Percentiles rank a stretch among this genome's conserved stretches.
phyloP scores from a whole-genome alignment of 805 yeast genomes.

The Zygoascus bituminiphila region DNA sequence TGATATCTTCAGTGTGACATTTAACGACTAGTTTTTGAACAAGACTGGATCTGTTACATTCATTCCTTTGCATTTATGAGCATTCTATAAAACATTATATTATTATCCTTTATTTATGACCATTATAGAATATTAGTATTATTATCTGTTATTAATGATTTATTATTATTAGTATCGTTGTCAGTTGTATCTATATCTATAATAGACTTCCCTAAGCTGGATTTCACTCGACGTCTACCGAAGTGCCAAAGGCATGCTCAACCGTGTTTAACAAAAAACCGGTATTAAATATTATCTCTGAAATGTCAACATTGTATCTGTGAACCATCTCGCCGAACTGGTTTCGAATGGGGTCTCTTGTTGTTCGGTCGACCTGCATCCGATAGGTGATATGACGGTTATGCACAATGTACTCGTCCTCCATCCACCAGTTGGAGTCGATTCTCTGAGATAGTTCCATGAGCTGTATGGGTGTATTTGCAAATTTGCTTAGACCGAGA shows the following conservation, averaged over 20 bases:
- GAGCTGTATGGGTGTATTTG: conserved; percentile 6
- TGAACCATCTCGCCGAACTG: conserved; percentile 7
- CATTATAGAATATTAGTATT: too few relatives aligned
- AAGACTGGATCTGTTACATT: too few relatives aligned
- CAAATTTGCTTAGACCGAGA: neutral
- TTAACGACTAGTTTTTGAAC: neutral
- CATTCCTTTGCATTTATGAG: too few relatives aligned
- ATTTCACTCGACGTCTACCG: too few relatives aligned
- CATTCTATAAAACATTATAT: too few relatives aligned
- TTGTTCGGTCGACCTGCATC: conserved; percentile 7
- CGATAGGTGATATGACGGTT: conserved; percentile 9
- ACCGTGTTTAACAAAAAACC: conserved; percentile 10
- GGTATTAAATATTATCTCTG: conserved; percentile 12
- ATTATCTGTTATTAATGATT: too few relatives aligned
- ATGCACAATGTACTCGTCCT: conserved; percentile 13
- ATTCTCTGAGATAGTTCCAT: conserved; percentile 9
- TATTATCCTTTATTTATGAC: too few relatives aligned
- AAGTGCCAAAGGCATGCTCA: conserved; percentile 3
- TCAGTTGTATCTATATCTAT: too few relatives aligned
- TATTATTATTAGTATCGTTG: too few relatives aligned
- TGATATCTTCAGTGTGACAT: neutral
- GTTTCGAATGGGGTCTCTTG: conserved; percentile 7
- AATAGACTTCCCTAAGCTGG: neutral
- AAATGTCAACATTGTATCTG: conserved; percentile 8
- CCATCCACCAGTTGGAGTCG: conserved; percentile 12